Evolutionary conservation across 2,329 filamentous ascomycete genomes (phyloP), one percentile per base, ranked within the genome.

Genomic region (Cryphonectria nitschkei): DNA sequence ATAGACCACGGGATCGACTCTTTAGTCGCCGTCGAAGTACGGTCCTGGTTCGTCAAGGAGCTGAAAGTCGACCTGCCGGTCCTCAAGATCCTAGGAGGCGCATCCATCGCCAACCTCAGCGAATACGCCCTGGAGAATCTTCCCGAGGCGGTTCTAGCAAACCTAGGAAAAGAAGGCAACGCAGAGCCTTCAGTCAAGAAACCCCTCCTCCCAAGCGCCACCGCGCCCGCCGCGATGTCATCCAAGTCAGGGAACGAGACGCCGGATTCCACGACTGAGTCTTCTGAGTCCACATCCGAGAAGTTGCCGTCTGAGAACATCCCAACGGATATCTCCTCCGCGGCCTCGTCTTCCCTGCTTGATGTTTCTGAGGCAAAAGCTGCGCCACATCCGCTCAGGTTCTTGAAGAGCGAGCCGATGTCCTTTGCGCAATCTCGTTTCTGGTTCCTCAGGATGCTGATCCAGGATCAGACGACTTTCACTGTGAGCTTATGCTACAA

Each of bases 41-140:
- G 83, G 1, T 77, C 79, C 7, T 87, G 84, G 84, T 84, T 85
- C 70, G 56, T 81, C 34, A 84, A 83, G 68, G 76, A 81, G 43
- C 46, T 85, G 0, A 69, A 79, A 0, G 75, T 81, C 1, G 80
- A 84, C 65, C 76, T 86, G 1, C 80, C 83, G 0, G 80, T 85
- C 0, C 74, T 85, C 7, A 82, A 82, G 69, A 77, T 86, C 34
- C 73, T 85, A 22, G 75, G 76, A 0, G 63, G 37, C 16, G 50
- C 32, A 4, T 52, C 61, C 19, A 22, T 71, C 34, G 29, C 14
- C 11, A n/a, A 60, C 29, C 66, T 67, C 8, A 43, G 50, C 54
- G 11, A 22, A n/a, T 3, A 39, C 16, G 65, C 37, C 6, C 26
- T 62, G 58, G 58, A 62, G 11, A 62, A 62, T 9, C 26, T 62